Evolutionary conservation across 2,329 filamentous ascomycete genomes (phyloP), one percentile per base, ranked within the genome.

Genomic region (Aspergillus nomiae): DNA sequence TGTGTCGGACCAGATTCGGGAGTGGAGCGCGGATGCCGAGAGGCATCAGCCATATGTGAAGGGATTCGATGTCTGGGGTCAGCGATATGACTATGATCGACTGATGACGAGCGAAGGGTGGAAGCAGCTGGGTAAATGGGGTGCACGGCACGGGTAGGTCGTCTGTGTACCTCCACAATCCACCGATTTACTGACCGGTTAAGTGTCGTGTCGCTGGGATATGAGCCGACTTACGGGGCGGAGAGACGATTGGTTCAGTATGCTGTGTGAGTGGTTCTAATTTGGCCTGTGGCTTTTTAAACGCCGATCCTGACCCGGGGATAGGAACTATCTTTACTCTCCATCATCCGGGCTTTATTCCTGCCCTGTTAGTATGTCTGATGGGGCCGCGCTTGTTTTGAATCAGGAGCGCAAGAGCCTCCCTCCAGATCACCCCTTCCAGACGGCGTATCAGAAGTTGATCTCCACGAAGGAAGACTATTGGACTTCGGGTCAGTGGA

Each of bases 401-500:
- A 65, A 66, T 1, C 65, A 70, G 10, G 69, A 65, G 51, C 59
- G 72, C 19, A 59, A 48, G 8, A 21, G 45, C 2, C 36, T 64
- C 12, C 55, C 50, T 3, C 38, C 36, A 24, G 64, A 54, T 45
- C 66, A 56, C 14, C 60, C 43, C 58, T 69, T 60, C 54, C 62
- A 56, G 32, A 19, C 30, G 59, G 63, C 65, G 21, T 63, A 56
- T 38, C 26, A 55, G 32, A 60, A 45, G n/a, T 34, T 59, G 16
- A 59, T 68, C 14, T 75, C 75, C 4, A 69, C 73, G 10, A 69
- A 69, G 2, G 63, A 68, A 16, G 34, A 63, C n/a, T 57, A 67
- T 65, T 92, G 89, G 90, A 92, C 89, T 0, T 90, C 86, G 46
- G 89, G 89, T 0, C 90, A 92, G 73, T 92, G 90, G 90, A 92